Conservation (phyloP, 2,329 filamentous ascomycete genomes). For the Trichoderma semiorbis region DNA sequence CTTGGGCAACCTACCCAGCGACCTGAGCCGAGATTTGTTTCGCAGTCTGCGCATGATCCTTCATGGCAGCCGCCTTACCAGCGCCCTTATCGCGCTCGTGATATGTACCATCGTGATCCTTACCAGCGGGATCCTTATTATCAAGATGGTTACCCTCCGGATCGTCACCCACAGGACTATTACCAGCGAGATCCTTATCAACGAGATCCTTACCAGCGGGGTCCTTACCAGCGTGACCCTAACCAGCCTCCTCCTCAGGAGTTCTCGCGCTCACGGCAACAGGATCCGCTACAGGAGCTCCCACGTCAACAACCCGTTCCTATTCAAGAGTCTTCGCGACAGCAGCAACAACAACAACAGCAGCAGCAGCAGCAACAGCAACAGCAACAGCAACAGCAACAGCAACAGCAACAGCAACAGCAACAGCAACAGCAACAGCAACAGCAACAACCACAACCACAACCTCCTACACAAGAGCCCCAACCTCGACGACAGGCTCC, state of each 20-base stretch:
- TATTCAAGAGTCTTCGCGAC: neutral
- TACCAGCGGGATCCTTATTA: no score
- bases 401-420: neutral
- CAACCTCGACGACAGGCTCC: neutral
- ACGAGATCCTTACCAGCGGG: neutral
- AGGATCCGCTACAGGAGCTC: neutral
- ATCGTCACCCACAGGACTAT: neutral
- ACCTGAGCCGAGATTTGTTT: neutral
- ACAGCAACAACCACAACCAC: no score
- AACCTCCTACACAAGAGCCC: no score
- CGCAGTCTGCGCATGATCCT: neutral
- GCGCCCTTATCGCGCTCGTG: neutral
- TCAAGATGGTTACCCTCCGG: neutral
- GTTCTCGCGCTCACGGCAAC: neutral
- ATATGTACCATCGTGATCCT: neutral
- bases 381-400: no score
- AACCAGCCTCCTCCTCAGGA: neutral
- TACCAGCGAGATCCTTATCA: neutral
- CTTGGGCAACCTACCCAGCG: neutral
- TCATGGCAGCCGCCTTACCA: neutral
- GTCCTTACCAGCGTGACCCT: neutral
- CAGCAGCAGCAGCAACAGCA: no score
- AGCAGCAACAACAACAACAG: neutral
- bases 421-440: neutral
- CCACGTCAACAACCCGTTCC: neutral